phyloP scores from a whole-genome alignment of 1,284 basidiomycete genomes.

The Crucibulum cyathiforme region DNA sequence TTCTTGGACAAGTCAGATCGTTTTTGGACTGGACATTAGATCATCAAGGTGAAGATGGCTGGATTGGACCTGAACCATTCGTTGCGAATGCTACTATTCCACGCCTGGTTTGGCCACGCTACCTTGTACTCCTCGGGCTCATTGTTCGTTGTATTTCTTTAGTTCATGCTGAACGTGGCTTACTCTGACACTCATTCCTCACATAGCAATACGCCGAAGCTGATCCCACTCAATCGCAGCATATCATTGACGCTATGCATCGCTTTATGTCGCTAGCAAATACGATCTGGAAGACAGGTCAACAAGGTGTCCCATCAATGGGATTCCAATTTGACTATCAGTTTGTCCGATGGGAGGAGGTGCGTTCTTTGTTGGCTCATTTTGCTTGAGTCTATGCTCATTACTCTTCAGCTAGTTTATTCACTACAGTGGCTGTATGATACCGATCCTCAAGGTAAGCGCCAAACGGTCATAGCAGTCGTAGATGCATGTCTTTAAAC shows the following conservation, averaged over 20 bases:
- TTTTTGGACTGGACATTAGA: conserved; percentile 46
- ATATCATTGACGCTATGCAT: conserved; percentile 44
- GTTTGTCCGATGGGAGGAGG: conserved; percentile 48
- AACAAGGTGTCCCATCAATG: conserved; percentile 37
- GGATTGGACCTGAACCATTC: conserved; percentile 45
- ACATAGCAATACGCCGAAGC: conserved; percentile 49
- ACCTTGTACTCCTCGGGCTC: conserved; percentile 43
- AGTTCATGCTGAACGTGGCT: not conserved
- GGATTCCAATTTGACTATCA: conserved; percentile 49
- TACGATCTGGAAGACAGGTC: conserved; percentile 38
- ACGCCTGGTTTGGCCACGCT: conserved; percentile 46
- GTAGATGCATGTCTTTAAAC: not conserved
- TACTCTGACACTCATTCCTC: not conserved
- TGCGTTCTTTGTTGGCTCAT: conserved; percentile 5
- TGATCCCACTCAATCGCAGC: conserved; percentile 37
- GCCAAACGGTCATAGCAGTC: too few species aligned
- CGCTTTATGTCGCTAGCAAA: conserved; percentile 39
- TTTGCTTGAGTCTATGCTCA: not conserved
- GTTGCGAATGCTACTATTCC: conserved; percentile 39
- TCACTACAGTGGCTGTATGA: conserved; percentile 47
- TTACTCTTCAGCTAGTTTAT: conserved; percentile 34
- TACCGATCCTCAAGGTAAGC: conserved; percentile 38
- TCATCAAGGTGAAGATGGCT: conserved; percentile 42
- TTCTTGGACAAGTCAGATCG: conserved; percentile 40
- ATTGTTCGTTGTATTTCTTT: conserved; percentile 34